Conservation (phyloP, 768 basidiomycete genomes). For the Gymnopilus dilepis region DNA sequence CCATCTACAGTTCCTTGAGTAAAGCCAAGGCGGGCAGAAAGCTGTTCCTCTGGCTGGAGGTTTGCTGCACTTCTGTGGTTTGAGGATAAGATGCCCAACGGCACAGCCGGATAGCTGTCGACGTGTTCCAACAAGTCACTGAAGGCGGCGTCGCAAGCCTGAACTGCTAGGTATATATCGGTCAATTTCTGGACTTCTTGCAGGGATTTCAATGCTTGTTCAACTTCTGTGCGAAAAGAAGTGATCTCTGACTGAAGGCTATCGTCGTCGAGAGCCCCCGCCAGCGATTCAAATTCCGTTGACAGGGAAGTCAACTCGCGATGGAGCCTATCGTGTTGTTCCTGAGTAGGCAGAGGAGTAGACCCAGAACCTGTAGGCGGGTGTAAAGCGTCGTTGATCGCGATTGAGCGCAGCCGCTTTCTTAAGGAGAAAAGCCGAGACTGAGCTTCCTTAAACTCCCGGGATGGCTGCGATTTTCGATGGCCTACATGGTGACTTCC, state of each 20-base stretch:
- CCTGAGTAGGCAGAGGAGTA: slow-evolving; percentile 55
- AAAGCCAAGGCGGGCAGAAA: slow-evolving; percentile 66
- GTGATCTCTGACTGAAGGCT: slow-evolving; percentile 62
- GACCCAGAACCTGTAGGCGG: slow-evolving; percentile 45
- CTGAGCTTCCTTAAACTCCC: slow-evolving; percentile 52
- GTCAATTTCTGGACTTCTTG: slow-evolving; percentile 59
- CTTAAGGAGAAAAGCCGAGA: slow-evolving; percentile 57
- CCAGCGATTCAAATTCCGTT: slow-evolving; percentile 52
- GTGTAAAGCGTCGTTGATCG: slow-evolving; percentile 57
- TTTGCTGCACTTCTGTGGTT: slow-evolving; percentile 46
- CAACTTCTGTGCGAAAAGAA: slow-evolving; percentile 65
- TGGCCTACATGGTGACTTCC: slow-evolving; percentile 42
- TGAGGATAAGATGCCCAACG: slow-evolving; percentile 56
- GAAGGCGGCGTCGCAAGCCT: slow-evolving; percentile 71
- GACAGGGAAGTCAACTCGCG: slow-evolving; percentile 50
- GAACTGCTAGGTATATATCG: slow-evolving; percentile 52
- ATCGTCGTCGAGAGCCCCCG: slow-evolving; percentile 43
- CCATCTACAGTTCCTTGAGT: slow-evolving; percentile 57
- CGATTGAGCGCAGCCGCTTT: slow-evolving; percentile 64
- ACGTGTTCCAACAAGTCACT: slow-evolving; percentile 88
- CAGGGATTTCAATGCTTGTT: slow-evolving; percentile 52
- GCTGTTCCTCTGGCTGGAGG: slow-evolving; percentile 68
- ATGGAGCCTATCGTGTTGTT: slow-evolving; percentile 53
- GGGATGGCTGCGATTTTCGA: slow-evolving; percentile 36
- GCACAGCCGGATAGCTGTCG: slow-evolving; percentile 78